A percentile compares a stretch with the other conserved stretches of the same genome.
Evolutionary conservation across 306 rosid species (phyloP).

Genomic region (Pyrus pyrifolia): DNA sequence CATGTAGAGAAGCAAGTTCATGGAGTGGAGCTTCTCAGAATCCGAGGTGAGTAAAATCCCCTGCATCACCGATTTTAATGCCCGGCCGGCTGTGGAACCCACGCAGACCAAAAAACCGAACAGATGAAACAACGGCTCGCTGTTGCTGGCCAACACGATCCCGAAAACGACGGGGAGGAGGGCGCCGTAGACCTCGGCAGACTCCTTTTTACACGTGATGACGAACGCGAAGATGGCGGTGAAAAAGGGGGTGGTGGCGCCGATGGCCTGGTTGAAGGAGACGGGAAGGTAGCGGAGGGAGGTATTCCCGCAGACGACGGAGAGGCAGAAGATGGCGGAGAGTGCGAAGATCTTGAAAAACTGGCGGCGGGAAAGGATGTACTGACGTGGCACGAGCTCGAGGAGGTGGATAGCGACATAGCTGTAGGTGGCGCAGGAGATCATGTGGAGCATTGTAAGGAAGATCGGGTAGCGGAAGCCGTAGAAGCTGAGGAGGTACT

Average conservation of each 20-base stretch:
- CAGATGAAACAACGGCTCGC: slow-evolving; percentile 75
- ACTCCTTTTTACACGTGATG: slow-evolving; percentile 69
- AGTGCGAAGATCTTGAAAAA: slow-evolving; percentile 77
- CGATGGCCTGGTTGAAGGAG: slow-evolving; percentile 87
- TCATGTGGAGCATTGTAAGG: slow-evolving; percentile 93
- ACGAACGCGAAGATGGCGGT: slow-evolving; percentile 74
- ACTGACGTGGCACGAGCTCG: slow-evolving; percentile 66
- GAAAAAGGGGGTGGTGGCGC: slow-evolving; percentile 91
- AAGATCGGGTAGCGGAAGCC: slow-evolving; percentile 84
- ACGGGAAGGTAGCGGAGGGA: slow-evolving; percentile 80
- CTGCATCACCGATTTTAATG: slow-evolving; percentile 82
- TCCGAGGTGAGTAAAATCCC: slow-evolving; percentile 71
- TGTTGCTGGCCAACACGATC: slow-evolving; percentile 66
- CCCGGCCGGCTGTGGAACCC: slow-evolving; percentile 89
- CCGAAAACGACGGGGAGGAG: slow-evolving; percentile 80
- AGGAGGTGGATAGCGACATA: slow-evolving; percentile 54
- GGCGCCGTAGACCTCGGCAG: slow-evolving; percentile 64
- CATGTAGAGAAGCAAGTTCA: slow-evolving; percentile 88
- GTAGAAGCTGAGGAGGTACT: slow-evolving; percentile 79
- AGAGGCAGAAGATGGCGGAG: slow-evolving; percentile 72
- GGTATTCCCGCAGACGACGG: slow-evolving; percentile 91
- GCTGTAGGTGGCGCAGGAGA: slow-evolving; percentile 71
- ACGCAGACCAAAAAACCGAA: slow-evolving; percentile 75
- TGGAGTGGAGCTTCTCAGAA: slow-evolving; percentile 84
- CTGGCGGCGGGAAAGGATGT: slow-evolving; percentile 65